Evolutionary conservation across 2,329 filamentous ascomycete species (phyloP), one percentile per base, ranked within the genome.

Genomic region (Trichoderma sp.): DNA sequence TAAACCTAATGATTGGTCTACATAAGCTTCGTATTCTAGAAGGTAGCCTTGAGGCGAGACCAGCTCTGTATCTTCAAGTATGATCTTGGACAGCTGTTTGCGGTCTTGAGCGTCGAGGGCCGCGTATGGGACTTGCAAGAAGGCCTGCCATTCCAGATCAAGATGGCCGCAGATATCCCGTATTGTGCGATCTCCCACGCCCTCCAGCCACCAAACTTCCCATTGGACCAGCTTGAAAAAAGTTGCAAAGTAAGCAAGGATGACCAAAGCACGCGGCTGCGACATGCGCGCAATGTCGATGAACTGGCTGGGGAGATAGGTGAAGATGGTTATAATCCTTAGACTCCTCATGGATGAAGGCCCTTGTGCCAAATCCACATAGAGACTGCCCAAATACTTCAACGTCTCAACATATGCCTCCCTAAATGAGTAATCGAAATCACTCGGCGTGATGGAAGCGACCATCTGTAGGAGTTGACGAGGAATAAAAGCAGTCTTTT

Each of bases 241-340:
- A 60, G 82, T 81, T 6, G 86, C 80, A 72, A 87, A 88, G 74
- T 89, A 81, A 2, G 86, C 86, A 12, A 89, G 66, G 47, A 89
- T 86, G 65, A 89, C 73, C 0, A 89, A 79, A 3, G 86, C 83
- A 32, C 84, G 83, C 0, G 85, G 84, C 2, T 82, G 80, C 61
- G 77, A 79, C 28, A 82, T 74, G 15, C 82, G 80, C 1, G 82
- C 82, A 7, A 87, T 78, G 3, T 83, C 79, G 69, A 87, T 77
- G 69, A 88, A 86, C 6, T 73, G 73, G 0, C 76, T 76, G 6
- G 85, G 84, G 24, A 87, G 73, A 67, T 85, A 88, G 3, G 86
- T 89, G 70, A 87, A 84, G 80, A 85, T 87, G 11, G 85, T 87
- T 73, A 86, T 83, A 76, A 87, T 82, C 68, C 87, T 84, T 15